phyloP scores from a whole-genome alignment of 768 basidiomycete genomes.

The Zangia roseola region DNA sequence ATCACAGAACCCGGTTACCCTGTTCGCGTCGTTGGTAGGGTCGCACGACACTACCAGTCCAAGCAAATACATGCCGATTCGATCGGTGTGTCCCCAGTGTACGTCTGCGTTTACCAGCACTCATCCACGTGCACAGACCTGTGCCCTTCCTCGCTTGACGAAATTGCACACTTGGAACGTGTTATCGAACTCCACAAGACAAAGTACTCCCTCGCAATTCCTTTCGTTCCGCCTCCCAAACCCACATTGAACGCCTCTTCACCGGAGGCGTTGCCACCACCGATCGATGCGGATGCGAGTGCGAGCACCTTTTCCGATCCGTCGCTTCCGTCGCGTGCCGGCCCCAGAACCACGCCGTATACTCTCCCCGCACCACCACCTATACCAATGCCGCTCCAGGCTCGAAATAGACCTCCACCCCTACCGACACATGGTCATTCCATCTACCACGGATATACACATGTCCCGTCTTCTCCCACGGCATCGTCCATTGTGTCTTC shows the following conservation, averaged over 20 bases:
- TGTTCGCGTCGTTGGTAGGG: constrained; percentile 47
- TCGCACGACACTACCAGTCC: constrained; percentile 39
- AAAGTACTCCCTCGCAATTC: constrained; percentile 44
- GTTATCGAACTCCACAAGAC: constrained; percentile 54
- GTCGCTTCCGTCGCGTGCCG: constrained; percentile 2
- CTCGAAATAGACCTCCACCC: constrained; percentile 1
- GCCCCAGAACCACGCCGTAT: background rate
- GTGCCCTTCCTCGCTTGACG: constrained; percentile 55
- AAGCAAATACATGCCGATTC: constrained; percentile 47
- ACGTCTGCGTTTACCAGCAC: background rate
- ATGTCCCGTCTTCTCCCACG: constrained; percentile 20
- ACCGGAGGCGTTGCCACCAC: background rate
- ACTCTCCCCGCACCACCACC: constrained; percentile 12
- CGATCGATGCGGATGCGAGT: background rate
- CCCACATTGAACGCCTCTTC: constrained; percentile 5
- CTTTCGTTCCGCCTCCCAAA: constrained; percentile 44
- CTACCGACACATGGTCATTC: background rate
- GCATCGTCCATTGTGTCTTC: constrained; percentile 26
- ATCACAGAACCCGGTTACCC: constrained; percentile 46
- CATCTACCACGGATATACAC: background rate
- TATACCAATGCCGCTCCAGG: constrained; percentile 9
- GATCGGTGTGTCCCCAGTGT: constrained; percentile 44
- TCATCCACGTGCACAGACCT: constrained; percentile 30
- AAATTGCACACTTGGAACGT: constrained; percentile 53
- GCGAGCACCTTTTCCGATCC: constrained; percentile 10